These are phyloP conservation scores for Serendipita vermifera DNA, from an alignment of 768 basidiomycete genomes.

Conservation along the genomic window DNA sequence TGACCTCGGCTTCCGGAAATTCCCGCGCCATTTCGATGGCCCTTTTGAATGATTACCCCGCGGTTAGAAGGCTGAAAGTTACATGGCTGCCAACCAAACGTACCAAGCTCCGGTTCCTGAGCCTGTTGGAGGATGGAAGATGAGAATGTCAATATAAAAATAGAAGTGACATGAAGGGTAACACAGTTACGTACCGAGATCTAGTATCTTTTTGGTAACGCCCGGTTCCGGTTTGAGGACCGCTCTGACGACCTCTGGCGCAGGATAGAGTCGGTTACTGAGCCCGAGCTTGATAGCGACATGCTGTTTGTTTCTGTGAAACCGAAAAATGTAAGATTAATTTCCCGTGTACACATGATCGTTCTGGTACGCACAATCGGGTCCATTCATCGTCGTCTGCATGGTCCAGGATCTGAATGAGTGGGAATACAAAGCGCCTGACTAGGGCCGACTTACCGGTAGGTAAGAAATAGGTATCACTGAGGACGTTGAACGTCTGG, in stretches of 20 bases:
- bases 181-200: neutral
- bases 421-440: too few relatives aligned
- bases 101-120: neutral
- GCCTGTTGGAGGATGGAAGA: neutral
- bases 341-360: too few relatives aligned
- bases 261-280: neutral
- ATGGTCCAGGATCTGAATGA: too few relatives aligned
- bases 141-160: too few relatives aligned
- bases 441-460: too few relatives aligned
- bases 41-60: constrained; percentile 33
- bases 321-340: too few relatives aligned
- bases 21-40: constrained; percentile 55
- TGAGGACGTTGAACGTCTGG: too few relatives aligned
- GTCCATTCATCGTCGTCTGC: too few relatives aligned
- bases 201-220: neutral
- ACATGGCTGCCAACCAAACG: neutral
- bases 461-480: too few relatives aligned
- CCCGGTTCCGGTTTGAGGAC: neutral
- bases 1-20: constrained; percentile 54
- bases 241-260: neutral
- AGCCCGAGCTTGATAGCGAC: neutral
- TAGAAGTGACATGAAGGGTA: neutral
- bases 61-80: neutral
- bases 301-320: neutral
- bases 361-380: too few relatives aligned